These are phyloP conservation scores for Apiospora marii DNA, from an alignment of 2,329 filamentous ascomycete species.

Conservation along the genomic window DNA sequence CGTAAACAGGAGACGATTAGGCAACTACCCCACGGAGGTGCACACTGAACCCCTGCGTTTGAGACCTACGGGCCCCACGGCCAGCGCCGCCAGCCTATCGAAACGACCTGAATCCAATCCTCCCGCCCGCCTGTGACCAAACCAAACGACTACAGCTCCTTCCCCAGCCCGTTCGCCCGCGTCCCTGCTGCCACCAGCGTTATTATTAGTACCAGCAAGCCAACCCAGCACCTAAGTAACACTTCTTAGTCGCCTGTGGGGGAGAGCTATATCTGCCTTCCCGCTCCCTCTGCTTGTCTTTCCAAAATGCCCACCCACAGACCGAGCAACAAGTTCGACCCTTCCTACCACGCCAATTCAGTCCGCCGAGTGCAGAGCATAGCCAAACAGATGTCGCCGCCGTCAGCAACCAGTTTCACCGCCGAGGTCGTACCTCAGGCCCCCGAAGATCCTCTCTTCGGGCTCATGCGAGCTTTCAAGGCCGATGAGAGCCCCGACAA, in stretches of 20 bases:
- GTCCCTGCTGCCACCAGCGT: slow-evolving; percentile 2
- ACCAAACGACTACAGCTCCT: background rate
- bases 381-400: slow-evolving; percentile 73
- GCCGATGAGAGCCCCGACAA: slow-evolving; percentile 81
- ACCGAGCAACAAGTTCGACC: slow-evolving; percentile 44
- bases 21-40: slow-evolving; percentile 9
- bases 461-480: slow-evolving; percentile 86
- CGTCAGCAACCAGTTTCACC: slow-evolving; percentile 73
- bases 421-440: slow-evolving; percentile 84
- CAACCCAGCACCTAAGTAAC: background rate
- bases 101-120: slow-evolving; percentile 22
- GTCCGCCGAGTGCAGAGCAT: slow-evolving; percentile 67
- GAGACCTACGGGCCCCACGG: background rate
- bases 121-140: slow-evolving; percentile 2
- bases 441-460: slow-evolving; percentile 94
- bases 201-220: background rate
- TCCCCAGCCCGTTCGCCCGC: slow-evolving; percentile 16
- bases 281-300: slow-evolving; percentile 28
- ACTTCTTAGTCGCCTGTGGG: background rate
- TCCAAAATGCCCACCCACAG: slow-evolving; percentile 43
- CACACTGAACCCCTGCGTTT: slow-evolving; percentile 2
- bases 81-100: background rate
- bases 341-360: slow-evolving; percentile 52
- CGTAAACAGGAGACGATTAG: slow-evolving; percentile 15
- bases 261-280: slow-evolving; percentile 19